Percentiles rank a stretch among this genome's conserved stretches.
Evolutionary conservation across 768 basidiomycete species (phyloP).

Genomic region (Mycena vulgaris): DNA sequence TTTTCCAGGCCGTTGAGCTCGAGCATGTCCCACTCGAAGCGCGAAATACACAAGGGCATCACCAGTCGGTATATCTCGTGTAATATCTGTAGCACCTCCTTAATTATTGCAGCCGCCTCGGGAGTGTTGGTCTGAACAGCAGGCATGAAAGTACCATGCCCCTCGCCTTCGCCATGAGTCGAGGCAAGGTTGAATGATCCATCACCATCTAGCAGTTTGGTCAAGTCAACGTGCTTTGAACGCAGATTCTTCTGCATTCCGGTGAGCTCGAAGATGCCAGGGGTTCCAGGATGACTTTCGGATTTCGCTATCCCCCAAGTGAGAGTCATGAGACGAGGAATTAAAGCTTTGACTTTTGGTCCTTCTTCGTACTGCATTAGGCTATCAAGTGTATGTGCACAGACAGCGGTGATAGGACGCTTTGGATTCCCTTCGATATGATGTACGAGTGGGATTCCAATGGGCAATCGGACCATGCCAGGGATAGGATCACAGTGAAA

Average conservation of each 20-base stretch:
- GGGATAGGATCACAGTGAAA: constrained; percentile 20
- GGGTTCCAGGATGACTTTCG: background rate
- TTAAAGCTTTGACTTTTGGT: background rate
- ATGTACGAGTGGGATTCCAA: constrained; percentile 30
- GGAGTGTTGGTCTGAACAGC: constrained; percentile 31
- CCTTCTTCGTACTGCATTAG: constrained; percentile 15
- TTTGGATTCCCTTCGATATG: constrained; percentile 20
- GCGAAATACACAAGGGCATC: constrained; percentile 28
- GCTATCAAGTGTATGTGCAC: constrained; percentile 3
- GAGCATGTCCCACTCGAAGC: constrained; percentile 34
- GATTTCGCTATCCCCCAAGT: constrained; percentile 11
- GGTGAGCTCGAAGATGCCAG: constrained; percentile 4
- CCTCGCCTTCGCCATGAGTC: constrained; percentile 33
- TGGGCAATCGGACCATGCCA: constrained; percentile 26
- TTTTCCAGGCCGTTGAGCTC: constrained; percentile 15
- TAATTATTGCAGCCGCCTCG: background rate
- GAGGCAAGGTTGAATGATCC: constrained; percentile 32
- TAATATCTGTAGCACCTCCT: constrained; percentile 5
- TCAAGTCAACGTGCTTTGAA: background rate
- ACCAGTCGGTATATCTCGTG: constrained; percentile 20
- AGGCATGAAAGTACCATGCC: constrained; percentile 19
- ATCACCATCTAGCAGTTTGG: background rate
- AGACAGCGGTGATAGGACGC: constrained; percentile 13
- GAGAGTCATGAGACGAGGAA: background rate
- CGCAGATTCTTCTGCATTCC: constrained; percentile 14